A percentile compares a stretch with the other conserved stretches of the same genome.
phyloP scores from a whole-genome alignment of 2,329 filamentous ascomycete genomes.

The Aspergillus sp. region DNA sequence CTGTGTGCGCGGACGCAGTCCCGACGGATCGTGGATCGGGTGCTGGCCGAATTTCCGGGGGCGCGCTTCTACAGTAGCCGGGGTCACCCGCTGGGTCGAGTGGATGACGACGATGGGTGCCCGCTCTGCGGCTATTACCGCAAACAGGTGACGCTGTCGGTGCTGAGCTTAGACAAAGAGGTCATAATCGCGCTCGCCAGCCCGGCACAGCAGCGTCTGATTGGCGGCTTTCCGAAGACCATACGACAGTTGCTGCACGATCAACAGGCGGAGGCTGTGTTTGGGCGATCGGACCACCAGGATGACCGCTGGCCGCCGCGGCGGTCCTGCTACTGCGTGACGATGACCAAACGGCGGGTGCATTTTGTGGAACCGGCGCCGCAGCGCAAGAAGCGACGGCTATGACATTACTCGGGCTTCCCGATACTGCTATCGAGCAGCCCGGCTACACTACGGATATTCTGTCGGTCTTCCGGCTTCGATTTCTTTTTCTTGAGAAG shows the following conservation, averaged over 20 bases:
- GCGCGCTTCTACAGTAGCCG: not conserved
- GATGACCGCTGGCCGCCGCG: conserved; percentile 14
- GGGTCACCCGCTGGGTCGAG: conserved; percentile 3
- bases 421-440: not conserved
- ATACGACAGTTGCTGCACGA: conserved; percentile 12
- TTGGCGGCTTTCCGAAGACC: conserved; percentile 19
- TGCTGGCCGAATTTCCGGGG: not conserved
- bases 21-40: not conserved
- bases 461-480: not conserved
- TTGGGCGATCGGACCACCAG: conserved; percentile 18
- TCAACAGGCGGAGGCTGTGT: conserved; percentile 14
- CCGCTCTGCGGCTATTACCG: conserved; percentile 19
- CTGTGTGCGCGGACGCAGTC: not conserved
- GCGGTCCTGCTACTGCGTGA: conserved; percentile 14
- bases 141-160: not conserved
- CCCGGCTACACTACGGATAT: not conserved
- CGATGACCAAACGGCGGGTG: conserved; percentile 9
- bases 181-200: conserved; percentile 11
- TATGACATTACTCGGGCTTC: not conserved
- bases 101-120: conserved; percentile 16
- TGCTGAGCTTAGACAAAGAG: conserved; percentile 13
- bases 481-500: not conserved
- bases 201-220: not conserved
- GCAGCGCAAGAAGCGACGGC: conserved; percentile 5
- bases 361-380: conserved; percentile 12